Base-by-base conservation (phyloP, 2,329 filamentous ascomycete species). In the Neoarthrinium moseri region DNA sequence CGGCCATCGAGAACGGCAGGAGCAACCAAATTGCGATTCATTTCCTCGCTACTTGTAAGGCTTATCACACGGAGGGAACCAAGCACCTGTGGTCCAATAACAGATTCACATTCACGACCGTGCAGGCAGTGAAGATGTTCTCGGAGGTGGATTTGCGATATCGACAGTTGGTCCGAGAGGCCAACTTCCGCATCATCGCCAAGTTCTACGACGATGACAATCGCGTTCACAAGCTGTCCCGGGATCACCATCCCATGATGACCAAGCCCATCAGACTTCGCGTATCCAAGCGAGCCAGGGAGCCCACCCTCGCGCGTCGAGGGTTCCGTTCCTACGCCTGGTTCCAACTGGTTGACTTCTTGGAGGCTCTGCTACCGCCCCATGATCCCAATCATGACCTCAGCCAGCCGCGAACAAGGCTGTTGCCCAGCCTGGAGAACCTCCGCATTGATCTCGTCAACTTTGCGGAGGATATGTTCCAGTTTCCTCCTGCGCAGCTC, bases 361-460 rank as follows among this genome's bases (percentile, higher is more conserved):
- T 81, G 18, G 63, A 67, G 42, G 75, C 72, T 5, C 57, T 81
- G 43, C 65, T 74, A n/a, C 70, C 77, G 3, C 77, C 77, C 1
- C 75, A 68, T 54, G 70, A 76, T 45, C 73, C 75, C 5, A 51
- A 56, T 22, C 61, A 64, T 35, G 56, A 60, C 55, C 26, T 41
- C 24, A 36, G 48, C 8, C 42, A n/a, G 29, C 46, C 11, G 48
- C 55, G 24, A 56, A 60, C 72, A 15, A 65, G 70, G 27, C 67
- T 80, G 10, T 56, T 80, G 1, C 77, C 77, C 2, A 68, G 63
- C 13, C 64, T 81, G 4, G 62, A 67, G 21, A 66, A 65, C 15
- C 59, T 80, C 32, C 72, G 77, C 27, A 67, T 81, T 26, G 77
- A 81, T 48, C 68, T 80, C 15, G 74, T 80, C 53, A 80, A 80